Percentiles rank a stretch among this genome's conserved stretches.
These are phyloP conservation scores for Sporothrix inflata DNA, from an alignment of 2,329 filamentous ascomycete species.

Conservation along the genomic window DNA sequence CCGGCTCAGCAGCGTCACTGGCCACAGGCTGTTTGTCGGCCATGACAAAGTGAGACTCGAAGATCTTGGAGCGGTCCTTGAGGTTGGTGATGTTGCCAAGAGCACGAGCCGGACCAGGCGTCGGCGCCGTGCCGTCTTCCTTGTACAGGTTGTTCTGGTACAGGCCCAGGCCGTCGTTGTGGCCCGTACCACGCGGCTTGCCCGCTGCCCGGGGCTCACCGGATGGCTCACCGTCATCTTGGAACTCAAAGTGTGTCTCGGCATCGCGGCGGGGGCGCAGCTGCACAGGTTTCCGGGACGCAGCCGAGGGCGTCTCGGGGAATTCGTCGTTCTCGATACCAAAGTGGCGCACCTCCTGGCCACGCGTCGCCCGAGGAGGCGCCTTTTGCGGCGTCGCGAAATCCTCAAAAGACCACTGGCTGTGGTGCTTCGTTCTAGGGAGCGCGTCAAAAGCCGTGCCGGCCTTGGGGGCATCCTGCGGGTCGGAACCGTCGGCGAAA, in stretches of 20 bases:
- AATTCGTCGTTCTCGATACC: constrained; percentile 69
- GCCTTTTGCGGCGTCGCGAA: constrained; percentile 81
- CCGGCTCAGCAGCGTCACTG: constrained; percentile 38
- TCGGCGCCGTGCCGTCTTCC: constrained; percentile 52
- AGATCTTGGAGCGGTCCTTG: constrained; percentile 73
- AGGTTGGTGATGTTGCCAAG: constrained; percentile 73
- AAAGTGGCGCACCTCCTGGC: constrained; percentile 78
- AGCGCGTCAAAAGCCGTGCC: constrained; percentile 47
- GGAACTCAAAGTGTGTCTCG: constrained; percentile 80
- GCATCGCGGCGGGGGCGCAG: constrained; percentile 76
- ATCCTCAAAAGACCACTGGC: constrained; percentile 87
- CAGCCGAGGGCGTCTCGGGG: constrained; percentile 56
- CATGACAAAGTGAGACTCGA: constrained; percentile 77
- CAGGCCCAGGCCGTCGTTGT: constrained; percentile 70
- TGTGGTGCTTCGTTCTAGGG: constrained; percentile 65
- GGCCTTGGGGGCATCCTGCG: constrained; percentile 51
- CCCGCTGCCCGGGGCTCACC: constrained; percentile 51
- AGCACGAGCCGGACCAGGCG: constrained; percentile 47
- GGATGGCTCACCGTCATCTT: constrained; percentile 69
- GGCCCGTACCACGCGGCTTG: constrained; percentile 57
- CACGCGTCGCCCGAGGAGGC: constrained; percentile 62
- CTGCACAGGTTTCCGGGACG: constrained; percentile 55
- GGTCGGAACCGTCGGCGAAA: constrained; percentile 68
- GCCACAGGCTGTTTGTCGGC: constrained; percentile 62
- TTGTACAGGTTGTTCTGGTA: constrained; percentile 78